Evolutionary conservation across 192 early-diverging fungal species (phyloP), one percentile per base, ranked within the genome.

Genomic region (Gamsiella multidivaricata): DNA sequence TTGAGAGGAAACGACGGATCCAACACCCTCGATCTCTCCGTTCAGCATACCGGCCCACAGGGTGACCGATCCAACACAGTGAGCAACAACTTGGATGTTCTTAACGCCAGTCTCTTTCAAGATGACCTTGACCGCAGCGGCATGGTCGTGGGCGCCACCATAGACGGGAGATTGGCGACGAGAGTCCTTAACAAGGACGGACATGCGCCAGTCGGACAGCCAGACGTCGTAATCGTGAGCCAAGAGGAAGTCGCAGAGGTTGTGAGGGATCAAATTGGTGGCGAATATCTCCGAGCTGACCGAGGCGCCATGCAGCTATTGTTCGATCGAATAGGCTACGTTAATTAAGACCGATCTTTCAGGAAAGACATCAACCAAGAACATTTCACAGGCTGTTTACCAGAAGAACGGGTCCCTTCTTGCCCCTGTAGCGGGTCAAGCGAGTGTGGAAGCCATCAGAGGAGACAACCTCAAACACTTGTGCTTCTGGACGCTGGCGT

Each of bases 161-260:
- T 82, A 80, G 18, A 81, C 18, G 12, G 64, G 54, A 6, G 63
- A 68, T 28, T 84, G 83, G 8, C 74, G 47, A 14, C 53, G 57
- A 26, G 60, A 70, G 18, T 69, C 72, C 26, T 51, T 18, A 36
- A 71, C 61, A 12, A 50, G 22, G 55, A 71, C 63, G 1, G 83
- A 79, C 20, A 62, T 41, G 36, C 83, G 69, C 69, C 70, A 74
- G 56, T 84, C 83, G 5, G 68, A 63, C n/a, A 84, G 55, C 60
- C 67, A 84, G 29, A 84, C 83, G 63, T 84, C 83, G 36, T 84
- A 84, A 22, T 70, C 68, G 20, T 84, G 33, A 15, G 70, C 72
- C 6, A 84, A 22, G 26, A 84, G 63, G 54, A 65, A 81, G 61
- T 84, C 83, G 32, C 74, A 72, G 45, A 84, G 49, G 37, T 61